Percentiles rank a stretch among this genome's conserved stretches.
Conservation (phyloP, 2,329 filamentous ascomycete species). For the Didymella keratinophila region DNA sequence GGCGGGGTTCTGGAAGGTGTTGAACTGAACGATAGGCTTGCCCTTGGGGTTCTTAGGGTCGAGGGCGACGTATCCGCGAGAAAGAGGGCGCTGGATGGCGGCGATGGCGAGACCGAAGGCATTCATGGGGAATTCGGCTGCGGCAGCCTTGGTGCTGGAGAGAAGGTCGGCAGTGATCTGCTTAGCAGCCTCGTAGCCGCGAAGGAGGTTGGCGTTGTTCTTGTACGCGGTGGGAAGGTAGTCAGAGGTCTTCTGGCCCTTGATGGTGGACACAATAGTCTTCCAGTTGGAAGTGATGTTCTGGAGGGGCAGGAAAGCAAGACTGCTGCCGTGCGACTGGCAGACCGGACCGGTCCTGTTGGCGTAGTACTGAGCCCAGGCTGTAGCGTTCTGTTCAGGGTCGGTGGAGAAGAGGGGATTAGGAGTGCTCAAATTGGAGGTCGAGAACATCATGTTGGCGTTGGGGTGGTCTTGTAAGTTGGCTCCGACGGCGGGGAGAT, state of each 20-base stretch:
- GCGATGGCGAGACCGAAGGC: conserved; percentile 21
- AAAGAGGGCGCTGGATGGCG: conserved; percentile 16
- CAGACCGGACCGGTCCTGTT: conserved; percentile 43
- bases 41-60: conserved; percentile 40
- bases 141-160: conserved; percentile 33
- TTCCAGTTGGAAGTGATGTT: conserved; percentile 8
- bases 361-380: conserved; percentile 39
- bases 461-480: conserved; percentile 32
- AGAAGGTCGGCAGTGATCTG: conserved; percentile 29
- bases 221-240: conserved; percentile 29
- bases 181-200: conserved; percentile 31
- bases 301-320: conserved; percentile 17
- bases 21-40: conserved; percentile 39
- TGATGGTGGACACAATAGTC: conserved; percentile 11
- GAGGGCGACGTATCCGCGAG: conserved; percentile 44
- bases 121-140: conserved; percentile 30
- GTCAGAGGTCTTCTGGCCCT: conserved; percentile 13
- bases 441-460: conserved; percentile 23
- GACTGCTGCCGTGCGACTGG: conserved; percentile 18
- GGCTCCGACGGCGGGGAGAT: conserved; percentile 31
- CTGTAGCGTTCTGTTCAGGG: conserved; percentile 41
- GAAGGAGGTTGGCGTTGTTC: conserved; percentile 25
- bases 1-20: conserved; percentile 44
- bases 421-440: conserved; percentile 25
- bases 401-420: conserved; percentile 36